Evolutionary conservation across 1,284 basidiomycete genomes (phyloP).

Genomic region (Psilocybe mexicana): DNA sequence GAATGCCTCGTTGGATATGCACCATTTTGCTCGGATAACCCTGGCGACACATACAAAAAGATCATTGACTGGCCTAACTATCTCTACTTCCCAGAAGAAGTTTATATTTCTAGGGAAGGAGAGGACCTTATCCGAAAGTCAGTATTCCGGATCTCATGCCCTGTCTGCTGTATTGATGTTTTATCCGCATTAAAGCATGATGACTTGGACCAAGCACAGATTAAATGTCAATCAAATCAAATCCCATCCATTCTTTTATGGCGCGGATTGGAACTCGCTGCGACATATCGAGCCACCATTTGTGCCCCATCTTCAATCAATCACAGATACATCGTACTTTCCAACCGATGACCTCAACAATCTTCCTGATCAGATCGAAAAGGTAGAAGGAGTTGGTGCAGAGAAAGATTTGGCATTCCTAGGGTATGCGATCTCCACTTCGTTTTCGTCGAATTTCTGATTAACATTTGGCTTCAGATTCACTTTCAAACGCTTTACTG

Average conservation of each 20-base stretch:
- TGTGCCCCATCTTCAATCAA: conserved; percentile 88
- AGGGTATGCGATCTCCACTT: conserved; percentile 55
- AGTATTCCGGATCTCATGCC: conserved; percentile 21
- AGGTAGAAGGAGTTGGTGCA: conserved; percentile 69
- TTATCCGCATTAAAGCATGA: conserved; percentile 52
- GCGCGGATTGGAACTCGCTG: conserved; percentile 92
- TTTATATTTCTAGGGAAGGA: conserved; percentile 90
- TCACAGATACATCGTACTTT: conserved; percentile 97
- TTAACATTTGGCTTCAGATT: conserved; percentile 47
- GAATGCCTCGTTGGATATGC: conserved; percentile 98
- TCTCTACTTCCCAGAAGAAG: conserved; percentile 94
- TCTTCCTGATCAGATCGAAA: conserved; percentile 72
- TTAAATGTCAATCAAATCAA: conserved; percentile 89
- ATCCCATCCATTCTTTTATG: conserved; percentile 94
- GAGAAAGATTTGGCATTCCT: conserved; percentile 93
- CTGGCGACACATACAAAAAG: conserved; percentile 98
- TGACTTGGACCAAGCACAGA: conserved; percentile 83
- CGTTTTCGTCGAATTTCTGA: background rate
- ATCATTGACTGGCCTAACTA: conserved; percentile 95
- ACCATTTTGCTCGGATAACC: conserved; percentile 97
- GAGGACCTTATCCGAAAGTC: conserved; percentile 89
- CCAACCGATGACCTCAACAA: conserved; percentile 94
- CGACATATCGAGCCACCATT: conserved; percentile 95
- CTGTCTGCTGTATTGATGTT: background rate
- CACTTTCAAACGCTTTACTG: conserved; percentile 80